phyloP scores from a whole-genome alignment of 768 basidiomycete species.

The Calvatia gigantea region DNA sequence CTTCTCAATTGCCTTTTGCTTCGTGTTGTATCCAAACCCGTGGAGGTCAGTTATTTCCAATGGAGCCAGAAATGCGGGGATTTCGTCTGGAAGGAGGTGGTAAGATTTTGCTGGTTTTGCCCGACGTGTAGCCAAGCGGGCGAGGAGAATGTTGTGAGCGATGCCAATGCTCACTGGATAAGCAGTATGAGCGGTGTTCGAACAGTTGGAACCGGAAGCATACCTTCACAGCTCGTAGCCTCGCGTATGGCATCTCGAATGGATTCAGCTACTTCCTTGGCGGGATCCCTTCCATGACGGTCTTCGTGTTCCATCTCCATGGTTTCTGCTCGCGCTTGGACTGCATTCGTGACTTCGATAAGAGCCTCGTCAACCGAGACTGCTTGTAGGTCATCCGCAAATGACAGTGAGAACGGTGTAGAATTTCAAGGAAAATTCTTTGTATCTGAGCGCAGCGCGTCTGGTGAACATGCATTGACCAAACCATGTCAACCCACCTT shows the following conservation, averaged over 20 bases:
- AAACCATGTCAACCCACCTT: slow-evolving; percentile 36
- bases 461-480: not conserved
- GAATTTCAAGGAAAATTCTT: slow-evolving; percentile 78
- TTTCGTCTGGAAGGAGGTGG: slow-evolving; percentile 59
- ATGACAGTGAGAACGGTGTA: slow-evolving; percentile 89
- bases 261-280: slow-evolving; percentile 74
- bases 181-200: not conserved
- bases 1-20: slow-evolving; percentile 77
- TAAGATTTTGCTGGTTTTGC: slow-evolving; percentile 91
- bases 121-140: slow-evolving; percentile 83
- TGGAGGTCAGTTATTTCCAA: slow-evolving; percentile 80
- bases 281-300: slow-evolving; percentile 45
- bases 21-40: slow-evolving; percentile 77
- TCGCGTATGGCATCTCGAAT: slow-evolving; percentile 75
- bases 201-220: slow-evolving; percentile 6
- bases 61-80: slow-evolving; percentile 54
- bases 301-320: slow-evolving; percentile 1
- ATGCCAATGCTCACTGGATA: slow-evolving; percentile 85
- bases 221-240: slow-evolving; percentile 86
- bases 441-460: slow-evolving; percentile 67
- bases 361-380: slow-evolving; percentile 97
- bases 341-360: slow-evolving; percentile 74
- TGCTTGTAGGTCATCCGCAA: slow-evolving; percentile 90
- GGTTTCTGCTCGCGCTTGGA: slow-evolving; percentile 28
- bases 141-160: slow-evolving; percentile 87